Base-by-base conservation (phyloP, 2,329 filamentous ascomycete species). In the Alternaria atra region DNA sequence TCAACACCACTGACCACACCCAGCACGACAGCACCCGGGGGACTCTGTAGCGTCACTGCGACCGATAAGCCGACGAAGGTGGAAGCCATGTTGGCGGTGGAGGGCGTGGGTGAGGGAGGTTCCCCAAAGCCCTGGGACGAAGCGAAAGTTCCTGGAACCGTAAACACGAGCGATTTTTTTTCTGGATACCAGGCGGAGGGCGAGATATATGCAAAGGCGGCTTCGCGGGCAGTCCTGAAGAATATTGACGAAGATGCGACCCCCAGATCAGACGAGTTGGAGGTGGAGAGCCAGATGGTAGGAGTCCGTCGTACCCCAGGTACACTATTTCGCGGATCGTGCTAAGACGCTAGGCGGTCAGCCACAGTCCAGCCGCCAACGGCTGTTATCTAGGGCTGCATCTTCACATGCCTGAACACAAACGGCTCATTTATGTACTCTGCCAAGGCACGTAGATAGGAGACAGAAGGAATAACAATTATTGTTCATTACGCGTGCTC, bases 61-160 rank as follows among this genome's bases (percentile, higher is more conserved):
- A 95, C 92, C 61, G 90, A 88, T 77, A 92, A 86, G 63, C 92
- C 92, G 72, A 92, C 88, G 76, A 94, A 93, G 73, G 88, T 84
- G 61, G 84, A 84, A 50, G 73, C 88, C 89, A 91, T 91, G 68
- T 35, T 64, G 59, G 61, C 43, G 20, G 37, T 58, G 17, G 39
- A 44, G 29, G 30, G 42, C 43, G 43, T 20, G 32, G 40, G 34
- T 20, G 20, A 42, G 39, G 20, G 39, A 43, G 35, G 34, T 48
- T 43, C 27, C 39, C 43, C 51, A 34, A 17, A 39, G 55, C 50
- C 50, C 48, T 58, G 37, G 35, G 46, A 47, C 52, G 52, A 37
- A 48, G 50, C 34, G 58, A 47, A 55, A 60, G 52, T 51, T 55
- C 23, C 29, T 32, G 12, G 30, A n/a, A 34, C 50, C 13, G 42